Percentiles rank a stretch among this genome's conserved stretches.
Conservation (phyloP, 495 filamentous ascomycete species). For the Pseudomonodictys pantanalensis region DNA sequence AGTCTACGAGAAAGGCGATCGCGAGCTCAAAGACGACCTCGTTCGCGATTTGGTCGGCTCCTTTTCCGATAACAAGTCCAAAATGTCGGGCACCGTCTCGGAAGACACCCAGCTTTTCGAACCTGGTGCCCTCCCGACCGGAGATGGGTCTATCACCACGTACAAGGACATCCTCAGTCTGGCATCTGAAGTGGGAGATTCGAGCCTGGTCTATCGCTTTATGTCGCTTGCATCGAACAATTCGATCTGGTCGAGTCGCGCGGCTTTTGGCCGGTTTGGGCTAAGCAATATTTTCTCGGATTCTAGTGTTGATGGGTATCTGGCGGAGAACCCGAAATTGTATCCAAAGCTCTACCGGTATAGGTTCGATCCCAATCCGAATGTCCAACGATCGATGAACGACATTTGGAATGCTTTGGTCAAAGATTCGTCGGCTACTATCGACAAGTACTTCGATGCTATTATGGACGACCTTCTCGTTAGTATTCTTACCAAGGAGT, state of each 20-base stretch:
- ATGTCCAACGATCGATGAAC: constrained; percentile 91
- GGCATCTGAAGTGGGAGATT: constrained; percentile 89
- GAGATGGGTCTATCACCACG: constrained; percentile 82
- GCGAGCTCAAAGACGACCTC: constrained; percentile 72
- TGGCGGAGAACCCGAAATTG: constrained; percentile 78
- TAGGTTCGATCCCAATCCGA: constrained; percentile 82
- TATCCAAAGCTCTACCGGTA: constrained; percentile 85
- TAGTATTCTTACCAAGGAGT: constrained; percentile 84
- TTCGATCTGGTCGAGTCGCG: constrained; percentile 90
- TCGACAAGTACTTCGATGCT: constrained; percentile 73
- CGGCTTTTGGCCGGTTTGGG: constrained; percentile 91
- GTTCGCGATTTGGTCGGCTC: constrained; percentile 81
- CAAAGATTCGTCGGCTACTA: constrained; percentile 70
- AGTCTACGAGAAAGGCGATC: constrained; percentile 88
- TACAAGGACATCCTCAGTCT: constrained; percentile 95
- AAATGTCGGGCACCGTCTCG: constrained; percentile 72
- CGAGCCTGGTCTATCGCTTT: constrained; percentile 91
- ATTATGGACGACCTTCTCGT: constrained; percentile 85
- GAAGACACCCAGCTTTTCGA: constrained; percentile 91
- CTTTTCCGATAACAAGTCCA: constrained; percentile 70
- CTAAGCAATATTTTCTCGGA: constrained; percentile 88
- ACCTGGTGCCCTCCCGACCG: constrained; percentile 85
- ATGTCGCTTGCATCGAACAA: constrained; percentile 95
- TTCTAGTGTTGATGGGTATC: constrained; percentile 68
- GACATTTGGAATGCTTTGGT: constrained; percentile 94